Conservation (phyloP, 768 basidiomycete species). For the Paxillus rubicundulus region DNA sequence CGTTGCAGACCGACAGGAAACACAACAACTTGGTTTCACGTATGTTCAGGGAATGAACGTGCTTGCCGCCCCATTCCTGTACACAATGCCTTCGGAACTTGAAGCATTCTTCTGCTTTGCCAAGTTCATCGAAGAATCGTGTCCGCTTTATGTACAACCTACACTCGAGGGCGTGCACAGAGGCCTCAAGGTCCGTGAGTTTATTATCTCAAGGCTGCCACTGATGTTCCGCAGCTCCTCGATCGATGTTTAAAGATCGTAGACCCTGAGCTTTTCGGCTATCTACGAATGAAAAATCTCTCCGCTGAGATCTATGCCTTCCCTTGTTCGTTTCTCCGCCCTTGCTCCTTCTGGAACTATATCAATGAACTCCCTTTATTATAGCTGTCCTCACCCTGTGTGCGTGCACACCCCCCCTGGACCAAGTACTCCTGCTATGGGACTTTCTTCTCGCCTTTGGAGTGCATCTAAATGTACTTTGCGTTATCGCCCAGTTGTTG, state of each 20-base stretch:
- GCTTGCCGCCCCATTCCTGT: slow-evolving; percentile 95
- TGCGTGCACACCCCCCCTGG: slow-evolving; percentile 94
- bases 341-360: not conserved
- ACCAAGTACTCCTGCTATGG: slow-evolving; percentile 94
- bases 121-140: slow-evolving; percentile 91
- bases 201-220: not conserved
- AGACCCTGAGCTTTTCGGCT: slow-evolving; percentile 78
- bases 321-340: slow-evolving; percentile 62
- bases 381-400: slow-evolving; percentile 91
- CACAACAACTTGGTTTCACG: slow-evolving; percentile 81
- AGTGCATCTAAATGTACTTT: slow-evolving; percentile 93
- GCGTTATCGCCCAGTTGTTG: slow-evolving; percentile 92
- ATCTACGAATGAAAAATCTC: slow-evolving; percentile 86
- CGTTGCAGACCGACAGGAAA: slow-evolving; percentile 66
- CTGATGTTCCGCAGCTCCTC: slow-evolving; percentile 57
- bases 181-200: slow-evolving; percentile 73
- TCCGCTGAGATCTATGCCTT: slow-evolving; percentile 97
- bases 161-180: slow-evolving; percentile 94
- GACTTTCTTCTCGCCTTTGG: slow-evolving; percentile 97
- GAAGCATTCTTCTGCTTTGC: slow-evolving; percentile 98
- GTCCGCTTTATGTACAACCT: slow-evolving; percentile 96
- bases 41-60: slow-evolving; percentile 99
- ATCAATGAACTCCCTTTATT: slow-evolving; percentile 1
- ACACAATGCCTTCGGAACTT: slow-evolving; percentile 96
- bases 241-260: slow-evolving; percentile 91